phyloP scores from a whole-genome alignment of 139 green algal species.

The Tetradesmus obliquus region DNA sequence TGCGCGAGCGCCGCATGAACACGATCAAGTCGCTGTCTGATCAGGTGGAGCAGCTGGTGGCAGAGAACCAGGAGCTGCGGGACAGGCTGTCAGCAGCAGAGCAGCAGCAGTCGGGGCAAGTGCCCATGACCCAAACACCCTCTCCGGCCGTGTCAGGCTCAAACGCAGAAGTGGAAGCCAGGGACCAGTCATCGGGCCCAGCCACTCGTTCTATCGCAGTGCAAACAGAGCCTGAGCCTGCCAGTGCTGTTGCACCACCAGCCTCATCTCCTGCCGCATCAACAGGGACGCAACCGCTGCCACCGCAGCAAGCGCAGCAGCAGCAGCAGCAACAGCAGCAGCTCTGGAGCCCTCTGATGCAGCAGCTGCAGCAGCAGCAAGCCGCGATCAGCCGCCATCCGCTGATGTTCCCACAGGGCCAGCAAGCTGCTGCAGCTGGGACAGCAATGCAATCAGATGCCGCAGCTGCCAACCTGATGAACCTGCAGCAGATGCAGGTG shows the following conservation, averaged over 20 bases:
- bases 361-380: constrained; percentile 8
- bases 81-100: constrained; percentile 20
- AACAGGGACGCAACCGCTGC: background rate
- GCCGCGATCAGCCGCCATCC: background rate
- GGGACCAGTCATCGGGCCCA: background rate
- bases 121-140: background rate
- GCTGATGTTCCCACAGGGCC: background rate
- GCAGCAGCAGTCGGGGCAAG: background rate
- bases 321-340: background rate
- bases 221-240: constrained; percentile 9
- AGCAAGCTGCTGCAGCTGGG: background rate
- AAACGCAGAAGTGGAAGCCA: background rate
- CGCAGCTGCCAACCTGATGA: background rate
- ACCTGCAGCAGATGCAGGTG: background rate
- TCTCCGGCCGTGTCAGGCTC: background rate
- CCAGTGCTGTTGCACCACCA: background rate
- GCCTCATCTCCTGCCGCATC: background rate
- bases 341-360: background rate
- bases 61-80: constrained; percentile 11
- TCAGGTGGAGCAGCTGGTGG: background rate
- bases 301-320: background rate
- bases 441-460: background rate
- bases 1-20: constrained; percentile 8
- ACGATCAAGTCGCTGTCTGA: constrained; percentile 19
- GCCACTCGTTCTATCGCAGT: background rate